Base-by-base conservation (phyloP, 495 filamentous ascomycete species). In the Paragyromitra xinjiangensis region DNA sequence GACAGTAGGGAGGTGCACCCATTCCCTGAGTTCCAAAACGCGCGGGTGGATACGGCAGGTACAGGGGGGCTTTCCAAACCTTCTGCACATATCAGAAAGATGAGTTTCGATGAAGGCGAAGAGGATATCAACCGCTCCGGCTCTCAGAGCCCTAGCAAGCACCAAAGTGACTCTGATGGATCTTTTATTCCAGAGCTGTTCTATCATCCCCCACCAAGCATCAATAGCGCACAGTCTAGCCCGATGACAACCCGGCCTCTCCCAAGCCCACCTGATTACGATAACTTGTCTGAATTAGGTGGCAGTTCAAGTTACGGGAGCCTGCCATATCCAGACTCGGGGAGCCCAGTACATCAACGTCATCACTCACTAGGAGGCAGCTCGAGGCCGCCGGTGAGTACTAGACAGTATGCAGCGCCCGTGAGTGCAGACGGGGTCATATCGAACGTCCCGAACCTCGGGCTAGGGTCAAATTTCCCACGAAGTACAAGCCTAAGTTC, bases 101-200 rank as follows among this genome's bases (percentile, higher is more conserved):
- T 95, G 81, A 97, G 95, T 82, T 98, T 95, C 80, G 95, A 99
- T 80, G 94, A 98, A 82, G 95, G 93, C 0, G 95, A 97, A 80
- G 95, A 99, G 78, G 86, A 83, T 77, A 90, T 87, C 75, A 88
- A 89, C n/a, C 88, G 86, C 48, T 78, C 83, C 26, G 86, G 59
- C 40, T 79, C 80, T 51, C 86, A 88, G 61, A 87, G 85, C 64
- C 86, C 86, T 42, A 82, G 86, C 24, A 82, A 82, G 34, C 53
- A 73, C 6, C 64, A 77, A 40, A 76, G 64, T 7, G 80, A 81
- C 59, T 75, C 75, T 12, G 80, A 82, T 55, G 81, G 88, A 64
- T 92, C 92, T 53, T 91, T 91, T 61, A 91, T 92, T 69, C 92
- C 90, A 19, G 96, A 98, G 77, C 89, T 98, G 83, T 99, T 98